Percentiles rank a stretch among this genome's conserved stretches.
These are phyloP conservation scores for Gnomoniopsis sp. DNA, from an alignment of 2,329 filamentous ascomycete species.

Conservation along the genomic window DNA sequence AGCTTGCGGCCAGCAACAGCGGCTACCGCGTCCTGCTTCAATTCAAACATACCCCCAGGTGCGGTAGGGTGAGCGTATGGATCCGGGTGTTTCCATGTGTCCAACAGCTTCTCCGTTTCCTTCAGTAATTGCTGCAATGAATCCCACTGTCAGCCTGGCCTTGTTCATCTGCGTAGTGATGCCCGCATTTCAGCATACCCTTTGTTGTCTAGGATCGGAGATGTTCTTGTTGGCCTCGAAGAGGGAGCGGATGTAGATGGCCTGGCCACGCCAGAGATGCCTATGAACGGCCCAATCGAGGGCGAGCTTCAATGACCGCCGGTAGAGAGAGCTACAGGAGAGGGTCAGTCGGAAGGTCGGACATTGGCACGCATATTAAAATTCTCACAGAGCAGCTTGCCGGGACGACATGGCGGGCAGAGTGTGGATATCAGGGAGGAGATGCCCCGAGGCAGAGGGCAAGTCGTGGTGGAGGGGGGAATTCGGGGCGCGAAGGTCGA, in stretches of 20 bases:
- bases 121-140: conserved; percentile 67
- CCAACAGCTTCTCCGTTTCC: conserved; percentile 83
- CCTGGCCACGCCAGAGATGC: conserved; percentile 91
- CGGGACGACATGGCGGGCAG: conserved; percentile 39
- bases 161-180: not conserved
- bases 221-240: conserved; percentile 92
- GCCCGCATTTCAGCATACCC: conserved; percentile 51
- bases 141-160: conserved; percentile 3
- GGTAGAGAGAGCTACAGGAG: conserved; percentile 68
- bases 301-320: conserved; percentile 86
- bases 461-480: not conserved
- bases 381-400: conserved; percentile 49
- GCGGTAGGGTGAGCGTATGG: conserved; percentile 87
- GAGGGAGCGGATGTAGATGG: conserved; percentile 88
- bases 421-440: not conserved
- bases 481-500: not conserved
- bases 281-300: conserved; percentile 95
- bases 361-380: conserved; percentile 15
- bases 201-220: conserved; percentile 79
- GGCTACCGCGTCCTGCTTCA: not conserved
- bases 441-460: not conserved
- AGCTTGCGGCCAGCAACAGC: not conserved
- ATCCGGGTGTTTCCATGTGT: conserved; percentile 97
- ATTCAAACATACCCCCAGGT: conserved; percentile 73
- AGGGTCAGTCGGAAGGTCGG: not conserved